phyloP scores from a whole-genome alignment of 139 green algal genomes.

The Penium margaritaceum region DNA sequence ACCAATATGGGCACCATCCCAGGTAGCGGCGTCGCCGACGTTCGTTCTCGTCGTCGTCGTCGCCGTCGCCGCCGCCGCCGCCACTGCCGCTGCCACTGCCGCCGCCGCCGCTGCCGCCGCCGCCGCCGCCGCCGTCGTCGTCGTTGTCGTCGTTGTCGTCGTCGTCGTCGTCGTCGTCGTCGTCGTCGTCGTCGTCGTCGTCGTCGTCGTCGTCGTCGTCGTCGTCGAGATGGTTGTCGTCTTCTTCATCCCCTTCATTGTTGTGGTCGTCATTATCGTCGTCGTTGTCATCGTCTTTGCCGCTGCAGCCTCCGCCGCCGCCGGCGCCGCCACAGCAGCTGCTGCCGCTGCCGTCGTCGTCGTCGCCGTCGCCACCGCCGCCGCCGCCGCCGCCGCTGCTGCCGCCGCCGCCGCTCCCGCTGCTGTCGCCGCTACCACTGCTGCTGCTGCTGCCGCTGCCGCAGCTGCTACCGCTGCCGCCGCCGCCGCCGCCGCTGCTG shows the following conservation, averaged over 20 bases:
- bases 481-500: too few relatives aligned
- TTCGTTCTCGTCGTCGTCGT: constrained; percentile 14
- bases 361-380: background rate
- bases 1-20: too few relatives aligned
- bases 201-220: constrained; percentile 16
- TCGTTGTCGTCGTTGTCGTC: constrained; percentile 12
- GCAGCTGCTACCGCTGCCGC: too few relatives aligned
- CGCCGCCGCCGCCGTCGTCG: constrained; percentile 8
- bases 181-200: constrained; percentile 11
- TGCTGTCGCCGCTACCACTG: too few relatives aligned
- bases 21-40: too few relatives aligned
- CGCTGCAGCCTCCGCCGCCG: too few relatives aligned
- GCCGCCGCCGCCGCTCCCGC: too few relatives aligned
- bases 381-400: too few relatives aligned
- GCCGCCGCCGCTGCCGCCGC: background rate
- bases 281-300: too few relatives aligned
- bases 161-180: constrained; percentile 12
- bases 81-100: background rate
- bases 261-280: too few relatives aligned
- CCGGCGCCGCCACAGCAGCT: too few relatives aligned
- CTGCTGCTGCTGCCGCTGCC: too few relatives aligned
- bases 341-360: background rate
- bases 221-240: constrained; percentile 10
- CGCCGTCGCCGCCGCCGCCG: background rate
- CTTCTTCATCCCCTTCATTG: constrained; percentile 3